phyloP scores from a whole-genome alignment of 2,329 filamentous ascomycete species.

The Graphiopsis chlorocephala region DNA sequence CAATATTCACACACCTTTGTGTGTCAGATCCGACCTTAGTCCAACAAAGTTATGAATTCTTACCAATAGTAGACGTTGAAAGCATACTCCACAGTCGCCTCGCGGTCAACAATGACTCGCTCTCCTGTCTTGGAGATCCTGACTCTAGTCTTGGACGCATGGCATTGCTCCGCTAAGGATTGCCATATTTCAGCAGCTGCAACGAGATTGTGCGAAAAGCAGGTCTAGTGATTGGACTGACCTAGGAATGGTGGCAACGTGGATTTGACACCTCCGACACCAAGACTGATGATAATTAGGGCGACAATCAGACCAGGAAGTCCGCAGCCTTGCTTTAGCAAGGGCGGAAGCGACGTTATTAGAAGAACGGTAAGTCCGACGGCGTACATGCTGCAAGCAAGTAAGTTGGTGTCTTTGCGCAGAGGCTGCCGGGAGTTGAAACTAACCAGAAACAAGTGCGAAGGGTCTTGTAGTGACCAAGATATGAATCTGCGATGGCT shows the following conservation, averaged over 20 bases:
- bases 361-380: background rate
- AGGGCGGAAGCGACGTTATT: background rate
- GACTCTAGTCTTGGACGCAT: constrained; percentile 40
- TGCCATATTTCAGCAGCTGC: background rate
- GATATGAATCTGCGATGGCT: constrained; percentile 62
- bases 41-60: background rate
- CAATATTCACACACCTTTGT: background rate
- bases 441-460: constrained; percentile 60
- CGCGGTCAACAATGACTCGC: constrained; percentile 46
- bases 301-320: background rate
- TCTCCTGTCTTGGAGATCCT: constrained; percentile 42
- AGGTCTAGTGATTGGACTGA: background rate
- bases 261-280: background rate
- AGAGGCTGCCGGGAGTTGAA: constrained; percentile 35
- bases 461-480: constrained; percentile 68
- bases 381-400: background rate
- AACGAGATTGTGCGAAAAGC: background rate
- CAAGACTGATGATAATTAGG: background rate
- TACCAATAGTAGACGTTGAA: constrained; percentile 61
- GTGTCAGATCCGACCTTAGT: background rate
- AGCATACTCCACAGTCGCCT: constrained; percentile 47
- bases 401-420: background rate
- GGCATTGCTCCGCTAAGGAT: constrained; percentile 54
- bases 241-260: background rate
- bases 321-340: background rate